Percentiles rank a stretch among this genome's conserved stretches.
These are phyloP conservation scores for Suillus spraguei DNA, from an alignment of 768 basidiomycete genomes.

Conservation along the genomic window DNA sequence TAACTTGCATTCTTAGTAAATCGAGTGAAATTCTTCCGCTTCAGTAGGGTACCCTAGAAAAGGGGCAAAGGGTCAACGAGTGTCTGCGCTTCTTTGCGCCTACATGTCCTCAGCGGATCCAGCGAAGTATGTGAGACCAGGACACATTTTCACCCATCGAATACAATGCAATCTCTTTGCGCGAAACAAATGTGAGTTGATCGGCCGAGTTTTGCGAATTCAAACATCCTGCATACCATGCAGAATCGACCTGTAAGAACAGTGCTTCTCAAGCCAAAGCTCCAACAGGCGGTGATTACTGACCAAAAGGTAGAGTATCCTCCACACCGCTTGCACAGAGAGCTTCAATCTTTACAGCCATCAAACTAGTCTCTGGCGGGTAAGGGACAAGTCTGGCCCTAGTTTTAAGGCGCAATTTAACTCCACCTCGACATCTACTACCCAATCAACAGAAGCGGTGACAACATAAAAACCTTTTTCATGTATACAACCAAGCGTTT, in stretches of 20 bases:
- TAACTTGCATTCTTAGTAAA: slow-evolving; percentile 80
- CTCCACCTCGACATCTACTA: slow-evolving; percentile 9
- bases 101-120: slow-evolving; percentile 23
- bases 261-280: slow-evolving; percentile 4
- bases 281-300: slow-evolving; percentile 25
- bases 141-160: slow-evolving; percentile 68
- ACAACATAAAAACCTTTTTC: slow-evolving; percentile 78
- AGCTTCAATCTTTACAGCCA: slow-evolving; percentile 84
- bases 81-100: slow-evolving; percentile 65
- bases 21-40: slow-evolving; percentile 66
- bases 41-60: slow-evolving; percentile 75
- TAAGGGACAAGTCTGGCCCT: too few relatives aligned
- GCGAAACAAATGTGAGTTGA: slow-evolving; percentile 61
- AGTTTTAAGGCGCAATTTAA: background rate
- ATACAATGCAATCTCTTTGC: slow-evolving; percentile 65
- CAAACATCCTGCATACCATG: slow-evolving; percentile 82
- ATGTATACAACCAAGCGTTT: slow-evolving; percentile 54
- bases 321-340: slow-evolving; percentile 48
- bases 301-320: slow-evolving; percentile 65
- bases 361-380: slow-evolving; percentile 49
- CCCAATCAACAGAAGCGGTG: slow-evolving; percentile 85
- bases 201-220: slow-evolving; percentile 62
- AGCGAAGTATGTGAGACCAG: background rate
- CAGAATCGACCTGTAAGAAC: slow-evolving; percentile 73
- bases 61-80: slow-evolving; percentile 54